A percentile compares a stretch with the other conserved stretches of the same genome.
Conservation (phyloP, 805 yeast genomes). For the Candida takata region DNA sequence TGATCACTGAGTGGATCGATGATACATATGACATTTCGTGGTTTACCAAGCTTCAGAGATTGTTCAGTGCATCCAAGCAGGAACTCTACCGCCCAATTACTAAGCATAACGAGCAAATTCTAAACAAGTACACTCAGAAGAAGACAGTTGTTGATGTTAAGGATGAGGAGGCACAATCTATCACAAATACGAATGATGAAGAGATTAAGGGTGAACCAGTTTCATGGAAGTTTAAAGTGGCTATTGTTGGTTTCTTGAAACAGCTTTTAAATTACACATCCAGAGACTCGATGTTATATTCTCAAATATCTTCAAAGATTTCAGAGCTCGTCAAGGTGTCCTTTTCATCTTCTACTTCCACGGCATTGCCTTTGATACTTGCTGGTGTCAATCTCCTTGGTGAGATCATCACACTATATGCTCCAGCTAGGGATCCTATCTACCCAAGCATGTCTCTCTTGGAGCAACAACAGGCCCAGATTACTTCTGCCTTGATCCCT, state of each 20-base stretch:
- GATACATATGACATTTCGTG: constrained; percentile 43
- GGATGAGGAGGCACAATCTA: constrained; percentile 43
- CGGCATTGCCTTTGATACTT: constrained; percentile 50
- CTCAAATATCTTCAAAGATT: constrained; percentile 37
- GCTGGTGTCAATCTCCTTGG: constrained; percentile 64
- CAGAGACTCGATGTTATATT: constrained; percentile 31
- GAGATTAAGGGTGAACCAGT: constrained; percentile 41
- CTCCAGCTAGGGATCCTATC: constrained; percentile 61
- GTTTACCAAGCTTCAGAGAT: constrained; percentile 48
- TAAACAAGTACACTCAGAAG: constrained; percentile 30
- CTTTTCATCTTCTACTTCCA: constrained; percentile 74
- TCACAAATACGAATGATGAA: constrained; percentile 24
- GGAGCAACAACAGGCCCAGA: constrained; percentile 93
- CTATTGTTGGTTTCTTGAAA: constrained; percentile 39
- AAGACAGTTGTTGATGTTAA: constrained; percentile 30
- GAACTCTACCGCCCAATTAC: constrained; percentile 35
- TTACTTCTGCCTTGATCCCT: constrained; percentile 82
- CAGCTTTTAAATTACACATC: constrained; percentile 35
- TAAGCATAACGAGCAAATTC: constrained; percentile 34
- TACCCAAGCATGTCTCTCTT: constrained; percentile 64
- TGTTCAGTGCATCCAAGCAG: constrained; percentile 39
- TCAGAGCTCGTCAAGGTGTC: constrained; percentile 70
- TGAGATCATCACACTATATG: constrained; percentile 51
- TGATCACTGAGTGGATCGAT: constrained; percentile 57
- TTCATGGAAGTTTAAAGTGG: constrained; percentile 47